These are phyloP conservation scores for Alternaria sp. DNA, from an alignment of 2,329 filamentous ascomycete species.

Conservation along the genomic window DNA sequence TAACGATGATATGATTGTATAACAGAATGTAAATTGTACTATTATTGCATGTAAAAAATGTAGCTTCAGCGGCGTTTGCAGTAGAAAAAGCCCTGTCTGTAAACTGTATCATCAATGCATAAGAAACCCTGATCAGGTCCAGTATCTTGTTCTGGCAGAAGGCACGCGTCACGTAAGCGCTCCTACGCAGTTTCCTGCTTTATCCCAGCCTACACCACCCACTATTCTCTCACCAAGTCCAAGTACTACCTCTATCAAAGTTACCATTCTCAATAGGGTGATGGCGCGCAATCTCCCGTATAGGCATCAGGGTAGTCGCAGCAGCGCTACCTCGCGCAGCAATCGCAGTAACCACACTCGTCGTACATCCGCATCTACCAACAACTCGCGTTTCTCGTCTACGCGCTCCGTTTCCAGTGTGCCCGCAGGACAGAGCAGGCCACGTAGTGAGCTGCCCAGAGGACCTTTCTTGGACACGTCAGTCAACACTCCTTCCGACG, in stretches of 20 bases:
- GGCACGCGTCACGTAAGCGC: constrained; percentile 23
- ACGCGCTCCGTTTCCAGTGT: constrained; percentile 21
- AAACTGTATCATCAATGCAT: constrained; percentile 19
- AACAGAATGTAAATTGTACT: constrained; percentile 15
- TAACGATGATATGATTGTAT: constrained; percentile 39
- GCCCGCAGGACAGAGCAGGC: constrained; percentile 4
- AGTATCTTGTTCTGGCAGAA: constrained; percentile 14
- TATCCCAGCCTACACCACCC: neutral
- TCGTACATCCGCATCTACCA: constrained; percentile 12
- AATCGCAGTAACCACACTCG: constrained; percentile 18
- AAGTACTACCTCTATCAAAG: neutral
- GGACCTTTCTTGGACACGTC: constrained; percentile 7
- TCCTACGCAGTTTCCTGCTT: constrained; percentile 29
- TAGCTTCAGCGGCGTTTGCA: constrained; percentile 20
- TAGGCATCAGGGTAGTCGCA: constrained; percentile 23
- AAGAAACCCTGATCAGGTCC: constrained; percentile 12
- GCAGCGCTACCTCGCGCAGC: constrained; percentile 19
- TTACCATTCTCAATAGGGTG: neutral
- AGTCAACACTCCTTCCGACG: constrained; percentile 12
- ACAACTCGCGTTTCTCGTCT: constrained; percentile 19
- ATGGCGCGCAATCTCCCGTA: constrained; percentile 28
- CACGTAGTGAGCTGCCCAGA: constrained; percentile 1
- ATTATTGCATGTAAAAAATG: constrained; percentile 24
- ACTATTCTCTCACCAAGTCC: constrained; percentile 2
- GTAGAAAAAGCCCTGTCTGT: constrained; percentile 18